Evolutionary conservation across 805 yeast genomes (phyloP).

Genomic region (Candida orba): DNA sequence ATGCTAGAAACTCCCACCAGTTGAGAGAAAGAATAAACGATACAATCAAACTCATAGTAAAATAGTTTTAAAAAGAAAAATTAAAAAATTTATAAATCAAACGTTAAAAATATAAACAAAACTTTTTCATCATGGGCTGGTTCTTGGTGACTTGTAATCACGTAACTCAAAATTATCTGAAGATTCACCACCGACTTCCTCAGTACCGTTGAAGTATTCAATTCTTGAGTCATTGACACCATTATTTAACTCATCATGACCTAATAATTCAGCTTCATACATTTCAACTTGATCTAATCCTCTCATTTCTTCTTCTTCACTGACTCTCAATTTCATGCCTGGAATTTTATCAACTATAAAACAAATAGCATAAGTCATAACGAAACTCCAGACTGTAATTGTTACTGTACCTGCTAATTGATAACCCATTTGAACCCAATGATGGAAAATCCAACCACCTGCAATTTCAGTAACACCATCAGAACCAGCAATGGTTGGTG

Average conservation of each 20-base stretch:
- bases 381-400: slow-evolving; percentile 37
- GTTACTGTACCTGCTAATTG: slow-evolving; percentile 59
- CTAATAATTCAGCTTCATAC: slow-evolving; percentile 37
- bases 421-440: slow-evolving; percentile 86
- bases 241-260: slow-evolving; percentile 17
- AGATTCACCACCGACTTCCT: background rate
- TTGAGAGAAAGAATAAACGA: background rate
- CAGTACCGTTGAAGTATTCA: slow-evolving; percentile 12
- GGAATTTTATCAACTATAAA: slow-evolving; percentile 44
- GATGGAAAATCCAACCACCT: slow-evolving; percentile 92
- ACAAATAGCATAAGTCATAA: slow-evolving; percentile 36
- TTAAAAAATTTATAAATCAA: background rate
- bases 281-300: slow-evolving; percentile 46
- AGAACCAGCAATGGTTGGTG: slow-evolving; percentile 78
- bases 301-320: slow-evolving; percentile 40
- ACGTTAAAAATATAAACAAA: background rate
- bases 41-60: too few species aligned
- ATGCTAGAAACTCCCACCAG: too few species aligned
- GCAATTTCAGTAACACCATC: slow-evolving; percentile 77
- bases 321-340: slow-evolving; percentile 38
- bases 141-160: slow-evolving; percentile 6
- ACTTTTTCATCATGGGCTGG: background rate
- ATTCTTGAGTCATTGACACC: slow-evolving; percentile 5
- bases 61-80: background rate
- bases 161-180: slow-evolving; percentile 4